Base-by-base conservation (phyloP, 2,329 filamentous ascomycete genomes). In the Zymoseptoria tritici region DNA sequence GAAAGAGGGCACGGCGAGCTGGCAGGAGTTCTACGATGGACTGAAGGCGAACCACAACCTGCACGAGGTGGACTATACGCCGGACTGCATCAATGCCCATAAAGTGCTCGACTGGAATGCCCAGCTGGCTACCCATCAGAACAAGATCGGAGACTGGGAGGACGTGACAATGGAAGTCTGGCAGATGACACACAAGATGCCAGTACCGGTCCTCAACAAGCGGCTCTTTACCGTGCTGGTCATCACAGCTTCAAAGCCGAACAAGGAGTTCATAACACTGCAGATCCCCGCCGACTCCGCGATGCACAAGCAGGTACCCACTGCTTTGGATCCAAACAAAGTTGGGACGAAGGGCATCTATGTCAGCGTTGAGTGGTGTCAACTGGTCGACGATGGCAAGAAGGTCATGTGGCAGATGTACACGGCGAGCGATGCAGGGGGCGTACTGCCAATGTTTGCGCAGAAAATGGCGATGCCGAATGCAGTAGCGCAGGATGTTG, bases 401-500 rank as follows among this genome's bases (percentile, higher is more conserved):
- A 70, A 74, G 4, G 79, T 89, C 53, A 85, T 88, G 72, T 94
- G 89, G 89, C 77, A 87, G 60, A 92, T 93, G 87, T 87, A 84
- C 8, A 92, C 89, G 9, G 82, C 85, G 9, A 88, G 85, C 60
- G 83, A 92, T 71, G 89, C 89, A 0, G 80, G 80, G 57, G 89
- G 89, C 0, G 73, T 80, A 26, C 68, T 92, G 58, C 89, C 89
- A 0, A 77, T 80, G 70, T 85, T 80, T 77, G 71, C 87, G 65
- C 88, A 91, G 77, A 85, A 83, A 62, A 67, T 83, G 70, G 83
- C 81, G 3, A 78, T 89, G 54, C 83, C 85, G 1, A 80, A 79
- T 1, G 80, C 83, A 61, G 79, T 91, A 54, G 83, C 83, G 19
- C 89, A 89, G 74, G 89, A 91, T 70, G 88, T 91, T 6, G 82